Conservation (phyloP, 352 stramenopile species). For the Phytopythium kandeliae region DNA sequence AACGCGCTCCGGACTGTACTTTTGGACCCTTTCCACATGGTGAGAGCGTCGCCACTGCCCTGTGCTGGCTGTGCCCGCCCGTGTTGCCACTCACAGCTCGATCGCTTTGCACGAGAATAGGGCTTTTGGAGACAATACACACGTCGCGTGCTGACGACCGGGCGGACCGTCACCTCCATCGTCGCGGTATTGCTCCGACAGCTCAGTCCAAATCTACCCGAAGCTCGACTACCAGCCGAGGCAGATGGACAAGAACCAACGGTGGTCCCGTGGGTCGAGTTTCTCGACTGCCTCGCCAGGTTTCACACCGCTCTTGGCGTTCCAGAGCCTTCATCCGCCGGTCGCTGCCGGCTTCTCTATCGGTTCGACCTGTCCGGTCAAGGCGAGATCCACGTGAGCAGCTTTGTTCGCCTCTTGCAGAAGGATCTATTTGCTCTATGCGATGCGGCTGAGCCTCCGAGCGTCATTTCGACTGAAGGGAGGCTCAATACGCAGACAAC, state of each 20-base stretch:
- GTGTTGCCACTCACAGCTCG: background rate
- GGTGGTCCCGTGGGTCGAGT: constrained; percentile 15
- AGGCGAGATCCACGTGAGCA: constrained; percentile 15
- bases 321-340: constrained; percentile 2
- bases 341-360: constrained; percentile 38
- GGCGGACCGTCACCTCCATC: background rate
- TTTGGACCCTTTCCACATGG: constrained; percentile 38
- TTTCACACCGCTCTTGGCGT: constrained; percentile 18
- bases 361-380: constrained; percentile 25
- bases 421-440: background rate
- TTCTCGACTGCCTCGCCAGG: constrained; percentile 12
- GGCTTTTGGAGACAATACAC: background rate
- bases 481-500: constrained; percentile 4
- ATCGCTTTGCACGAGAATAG: background rate
- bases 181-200: background rate
- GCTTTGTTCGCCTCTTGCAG: constrained; percentile 14
- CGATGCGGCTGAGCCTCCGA: background rate
- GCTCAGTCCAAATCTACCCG: background rate
- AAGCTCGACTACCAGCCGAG: background rate
- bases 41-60: constrained; percentile 2
- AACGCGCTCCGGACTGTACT: constrained; percentile 27
- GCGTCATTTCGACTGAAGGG: background rate
- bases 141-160: background rate
- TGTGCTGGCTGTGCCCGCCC: background rate
- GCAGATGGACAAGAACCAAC: background rate